A percentile compares a stretch with the other conserved stretches of the same genome.
These are phyloP conservation scores for Aspergillus unguis DNA, from an alignment of 2,329 filamentous ascomycete genomes.

Conservation along the genomic window DNA sequence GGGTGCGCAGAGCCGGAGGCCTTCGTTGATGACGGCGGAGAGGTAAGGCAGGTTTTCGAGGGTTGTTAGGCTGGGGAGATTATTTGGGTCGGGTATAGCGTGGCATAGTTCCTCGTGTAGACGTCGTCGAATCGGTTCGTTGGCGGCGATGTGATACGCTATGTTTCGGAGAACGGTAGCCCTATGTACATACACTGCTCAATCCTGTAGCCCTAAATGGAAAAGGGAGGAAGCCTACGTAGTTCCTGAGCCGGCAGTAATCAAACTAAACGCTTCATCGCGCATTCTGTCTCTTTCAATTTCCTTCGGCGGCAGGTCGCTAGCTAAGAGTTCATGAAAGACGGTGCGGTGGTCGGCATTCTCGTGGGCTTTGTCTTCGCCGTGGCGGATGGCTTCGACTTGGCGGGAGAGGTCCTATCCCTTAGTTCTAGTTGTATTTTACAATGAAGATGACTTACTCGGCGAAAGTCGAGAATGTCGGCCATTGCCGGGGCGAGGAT, in stretches of 20 bases:
- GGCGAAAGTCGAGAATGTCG: conserved; percentile 4
- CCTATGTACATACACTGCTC: no score
- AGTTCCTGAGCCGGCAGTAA: conserved; percentile 10
- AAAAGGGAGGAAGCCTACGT: conserved; percentile 1
- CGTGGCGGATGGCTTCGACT: conserved; percentile 6
- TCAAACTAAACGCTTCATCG: conserved; percentile 10
- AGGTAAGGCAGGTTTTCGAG: conserved; percentile 11
- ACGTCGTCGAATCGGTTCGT: not conserved
- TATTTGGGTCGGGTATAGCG: not conserved
- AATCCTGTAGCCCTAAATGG: not conserved
- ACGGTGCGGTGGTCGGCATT: conserved; percentile 3
- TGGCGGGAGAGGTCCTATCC: conserved; percentile 4
- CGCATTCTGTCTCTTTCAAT: conserved; percentile 4
- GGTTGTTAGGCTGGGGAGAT: not conserved
- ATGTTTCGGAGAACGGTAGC: conserved; percentile 3
- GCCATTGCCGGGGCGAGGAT: conserved; percentile 5
- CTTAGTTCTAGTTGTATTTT: not conserved
- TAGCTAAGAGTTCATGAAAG: conserved; percentile 7
- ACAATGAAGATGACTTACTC: not conserved
- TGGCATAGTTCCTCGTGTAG: conserved; percentile 4
- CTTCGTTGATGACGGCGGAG: conserved; percentile 5
- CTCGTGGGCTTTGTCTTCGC: conserved; percentile 1
- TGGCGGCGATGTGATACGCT: conserved; percentile 9
- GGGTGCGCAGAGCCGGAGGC: conserved; percentile 3
- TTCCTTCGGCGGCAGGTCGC: conserved; percentile 2